Evolutionary conservation across 2,329 filamentous ascomycete species (phyloP).

Genomic region (Cercospora sojina): DNA sequence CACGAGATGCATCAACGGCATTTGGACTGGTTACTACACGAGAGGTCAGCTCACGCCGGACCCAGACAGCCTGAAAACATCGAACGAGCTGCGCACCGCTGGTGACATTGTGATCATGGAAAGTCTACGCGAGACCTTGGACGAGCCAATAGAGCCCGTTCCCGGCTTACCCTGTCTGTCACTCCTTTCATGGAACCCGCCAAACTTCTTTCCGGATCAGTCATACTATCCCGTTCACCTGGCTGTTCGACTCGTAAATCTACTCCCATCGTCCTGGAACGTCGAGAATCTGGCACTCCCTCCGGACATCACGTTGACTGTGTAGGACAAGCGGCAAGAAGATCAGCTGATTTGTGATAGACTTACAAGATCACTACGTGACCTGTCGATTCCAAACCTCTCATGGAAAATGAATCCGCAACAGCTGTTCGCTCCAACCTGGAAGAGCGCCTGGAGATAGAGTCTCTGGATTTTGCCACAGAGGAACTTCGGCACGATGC

Average conservation of each 20-base stretch:
- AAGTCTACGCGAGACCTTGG: background rate
- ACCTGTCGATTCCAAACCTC: background rate
- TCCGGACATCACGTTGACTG: background rate
- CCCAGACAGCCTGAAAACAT: background rate
- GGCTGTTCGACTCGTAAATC: background rate
- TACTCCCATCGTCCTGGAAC: background rate
- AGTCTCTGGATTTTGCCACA: background rate
- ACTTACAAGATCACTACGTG: background rate
- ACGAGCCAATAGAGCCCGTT: background rate
- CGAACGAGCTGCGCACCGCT: background rate
- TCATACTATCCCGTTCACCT: background rate
- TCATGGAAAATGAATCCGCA: background rate
- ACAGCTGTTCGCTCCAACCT: background rate
- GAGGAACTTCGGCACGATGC: background rate
- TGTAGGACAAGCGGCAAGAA: background rate
- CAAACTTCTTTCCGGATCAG: background rate
- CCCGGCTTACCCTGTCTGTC: background rate
- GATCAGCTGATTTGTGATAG: background rate
- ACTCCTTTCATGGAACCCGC: background rate
- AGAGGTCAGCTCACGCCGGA: background rate
- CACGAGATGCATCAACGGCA: background rate
- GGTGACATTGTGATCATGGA: background rate
- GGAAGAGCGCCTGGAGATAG: background rate
- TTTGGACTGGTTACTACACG: background rate
- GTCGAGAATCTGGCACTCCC: background rate